Percentiles rank a stretch among this genome's conserved stretches.
Evolutionary conservation across 1,139 yeast genomes (phyloP).

Genomic region (Suhomyces ambrosiae): DNA sequence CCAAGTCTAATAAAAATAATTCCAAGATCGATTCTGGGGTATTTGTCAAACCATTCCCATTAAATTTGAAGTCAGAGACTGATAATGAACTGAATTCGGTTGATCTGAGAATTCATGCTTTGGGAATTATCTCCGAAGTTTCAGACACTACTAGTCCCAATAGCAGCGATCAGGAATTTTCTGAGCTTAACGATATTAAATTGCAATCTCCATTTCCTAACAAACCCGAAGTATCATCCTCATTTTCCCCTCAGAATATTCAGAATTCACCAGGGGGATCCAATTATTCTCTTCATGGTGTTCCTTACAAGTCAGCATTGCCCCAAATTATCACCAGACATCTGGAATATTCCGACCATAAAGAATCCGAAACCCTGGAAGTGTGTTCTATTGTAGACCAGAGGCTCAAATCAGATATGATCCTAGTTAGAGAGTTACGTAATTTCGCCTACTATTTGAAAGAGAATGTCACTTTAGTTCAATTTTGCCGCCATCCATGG

Average conservation of each 20-base stretch:
- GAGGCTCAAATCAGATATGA: background rate
- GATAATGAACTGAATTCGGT: background rate
- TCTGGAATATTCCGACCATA: conserved; percentile 1
- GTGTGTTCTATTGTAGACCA: conserved; percentile 1
- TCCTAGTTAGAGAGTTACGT: background rate
- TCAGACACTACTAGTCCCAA: background rate
- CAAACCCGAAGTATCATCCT: background rate
- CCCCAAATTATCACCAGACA: conserved; percentile 13
- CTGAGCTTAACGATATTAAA: background rate
- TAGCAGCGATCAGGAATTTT: background rate
- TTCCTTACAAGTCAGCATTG: conserved; percentile 19
- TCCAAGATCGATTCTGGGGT: conserved; percentile 4
- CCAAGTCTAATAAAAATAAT: background rate
- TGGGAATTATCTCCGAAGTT: conserved; percentile 3
- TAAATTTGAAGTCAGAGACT: conserved; percentile 12
- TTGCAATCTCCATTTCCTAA: conserved; percentile 4
- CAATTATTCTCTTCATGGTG: conserved; percentile 21
- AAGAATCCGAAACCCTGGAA: conserved; percentile 1
- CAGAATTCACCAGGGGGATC: background rate
- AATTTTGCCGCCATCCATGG: conserved; percentile 7
- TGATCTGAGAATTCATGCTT: conserved; percentile 1
- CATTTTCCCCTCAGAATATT: background rate
- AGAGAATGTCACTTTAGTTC: conserved; percentile 5
- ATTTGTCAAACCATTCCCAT: conserved; percentile 19
- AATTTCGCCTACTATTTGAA: conserved; percentile 3